Evolutionary conservation across 1,284 basidiomycete species (phyloP), one percentile per base, ranked within the genome.

Genomic region (Ceratobasidium sp.): DNA sequence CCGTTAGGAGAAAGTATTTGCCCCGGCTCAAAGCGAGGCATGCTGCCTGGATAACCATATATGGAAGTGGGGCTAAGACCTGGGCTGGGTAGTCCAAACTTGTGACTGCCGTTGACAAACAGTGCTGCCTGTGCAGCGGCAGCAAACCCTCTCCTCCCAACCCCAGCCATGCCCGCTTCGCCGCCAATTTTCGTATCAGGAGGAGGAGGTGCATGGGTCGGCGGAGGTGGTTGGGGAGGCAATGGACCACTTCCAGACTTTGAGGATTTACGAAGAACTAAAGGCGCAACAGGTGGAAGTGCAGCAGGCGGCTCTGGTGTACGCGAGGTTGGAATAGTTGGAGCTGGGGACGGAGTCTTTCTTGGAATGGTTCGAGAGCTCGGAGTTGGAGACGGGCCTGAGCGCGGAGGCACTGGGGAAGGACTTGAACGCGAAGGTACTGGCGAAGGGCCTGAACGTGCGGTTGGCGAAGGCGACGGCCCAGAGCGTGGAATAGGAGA

Each of bases 161-260:
- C 93, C 18, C 94, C 94, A 0, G 94, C 94, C 93, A 95, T 95
- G 0, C 94, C 94, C 6, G 93, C 93, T 75, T 86, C 89, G 1
- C 93, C 93, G 3, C 93, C 93, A 9, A 79, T 86, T 77, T 89
- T 88, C 16, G 92, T 94, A 78, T 94, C 88, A 5, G 88, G 85
- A 49, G 85, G 79, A 0, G 74, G 76, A 2, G 73, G 72, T 49
- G 52, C 61, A 72, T 59, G 35, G 62, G 61, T 72, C 38, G 77
- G 47, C 38, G 38, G 58, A 41, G 72, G 72, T 67, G 74, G 75
- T 50, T 72, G 50, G 61, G 76, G 55, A 62, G 76, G 59, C 54
- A 59, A 54, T 74, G 50, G 75, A 30, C n/a, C 69, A 70, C 63
- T 73, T 76, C 38, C 41, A 50, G 52, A 49, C 26, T 43, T 50